Conservation (phyloP, 2,329 filamentous ascomycete genomes). For the Fusarium pininemorale region DNA sequence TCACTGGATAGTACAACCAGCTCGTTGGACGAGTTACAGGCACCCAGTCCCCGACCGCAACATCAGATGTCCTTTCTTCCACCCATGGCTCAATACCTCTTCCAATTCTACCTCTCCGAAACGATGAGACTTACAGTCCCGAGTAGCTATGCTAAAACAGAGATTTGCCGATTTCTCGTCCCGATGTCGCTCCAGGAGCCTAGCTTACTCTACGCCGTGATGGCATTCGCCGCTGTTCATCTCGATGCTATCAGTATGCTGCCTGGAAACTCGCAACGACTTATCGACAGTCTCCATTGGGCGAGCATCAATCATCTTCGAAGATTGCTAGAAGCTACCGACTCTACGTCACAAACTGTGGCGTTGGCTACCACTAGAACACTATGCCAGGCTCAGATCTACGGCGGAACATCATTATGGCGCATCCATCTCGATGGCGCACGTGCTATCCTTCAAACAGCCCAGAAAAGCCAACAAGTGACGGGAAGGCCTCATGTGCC, state of each 20-base stretch:
- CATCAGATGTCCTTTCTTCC: background rate
- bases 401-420: conserved; percentile 20
- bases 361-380: conserved; percentile 24
- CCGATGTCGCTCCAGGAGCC: conserved; percentile 26
- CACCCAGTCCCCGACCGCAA: background rate
- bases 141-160: conserved; percentile 11
- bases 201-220: conserved; percentile 20
- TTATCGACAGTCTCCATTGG: conserved; percentile 14
- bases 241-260: background rate
- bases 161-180: conserved; percentile 28
- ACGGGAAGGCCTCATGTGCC: background rate
- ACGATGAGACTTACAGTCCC: conserved; percentile 31
- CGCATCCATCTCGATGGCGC: conserved; percentile 22
- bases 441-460: conserved; percentile 8
- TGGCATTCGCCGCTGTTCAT: conserved; percentile 27
- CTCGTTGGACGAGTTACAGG: background rate
- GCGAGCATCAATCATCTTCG: conserved; percentile 13
- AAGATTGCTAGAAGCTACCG: background rate
- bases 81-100: conserved; percentile 16
- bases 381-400: conserved; percentile 27
- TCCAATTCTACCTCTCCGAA: conserved; percentile 29
- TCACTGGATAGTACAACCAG: background rate
- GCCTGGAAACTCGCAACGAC: background rate
- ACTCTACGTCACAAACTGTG: conserved; percentile 1
- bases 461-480: background rate